Percentiles rank a stretch among this genome's conserved stretches.
These are phyloP conservation scores for Sanchytrium tribonematis DNA, from an alignment of 371 early-diverging fungal species.

Conservation along the genomic window DNA sequence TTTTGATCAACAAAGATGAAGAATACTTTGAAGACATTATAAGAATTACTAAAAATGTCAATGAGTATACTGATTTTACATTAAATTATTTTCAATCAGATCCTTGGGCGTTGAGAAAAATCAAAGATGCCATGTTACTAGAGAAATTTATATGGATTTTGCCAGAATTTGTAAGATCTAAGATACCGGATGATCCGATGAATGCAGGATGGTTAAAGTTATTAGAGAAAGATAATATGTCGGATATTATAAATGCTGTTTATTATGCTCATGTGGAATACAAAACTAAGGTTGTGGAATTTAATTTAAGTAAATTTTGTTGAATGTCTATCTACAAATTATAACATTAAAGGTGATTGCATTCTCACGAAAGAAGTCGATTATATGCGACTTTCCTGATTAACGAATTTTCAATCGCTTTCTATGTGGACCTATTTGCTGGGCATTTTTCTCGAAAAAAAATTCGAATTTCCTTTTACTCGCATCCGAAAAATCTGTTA, in stretches of 20 bases:
- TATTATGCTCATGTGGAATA: background rate
- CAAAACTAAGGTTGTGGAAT: background rate
- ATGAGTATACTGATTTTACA: background rate
- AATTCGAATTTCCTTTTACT: too few relatives aligned
- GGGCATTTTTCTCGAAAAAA: too few relatives aligned
- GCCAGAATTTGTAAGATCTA: background rate
- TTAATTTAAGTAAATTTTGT: background rate
- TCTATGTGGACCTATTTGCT: too few relatives aligned
- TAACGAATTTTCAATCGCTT: too few relatives aligned
- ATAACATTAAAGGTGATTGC: too few relatives aligned
- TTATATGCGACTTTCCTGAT: too few relatives aligned
- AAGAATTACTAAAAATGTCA: background rate
- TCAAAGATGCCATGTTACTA: background rate
- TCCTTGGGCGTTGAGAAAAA: background rate
- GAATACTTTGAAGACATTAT: background rate
- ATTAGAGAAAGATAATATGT: background rate
- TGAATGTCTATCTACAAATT: too few relatives aligned
- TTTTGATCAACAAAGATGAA: background rate
- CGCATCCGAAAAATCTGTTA: too few relatives aligned
- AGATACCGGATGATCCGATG: background rate
- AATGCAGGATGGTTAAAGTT: background rate
- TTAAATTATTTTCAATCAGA: conserved; percentile 1
- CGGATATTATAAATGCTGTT: background rate
- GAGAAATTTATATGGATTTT: background rate
- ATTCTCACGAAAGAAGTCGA: too few relatives aligned